These are phyloP conservation scores for Cryoendolithus antarcticus DNA, from an alignment of 2,329 filamentous ascomycete species.

Conservation along the genomic window DNA sequence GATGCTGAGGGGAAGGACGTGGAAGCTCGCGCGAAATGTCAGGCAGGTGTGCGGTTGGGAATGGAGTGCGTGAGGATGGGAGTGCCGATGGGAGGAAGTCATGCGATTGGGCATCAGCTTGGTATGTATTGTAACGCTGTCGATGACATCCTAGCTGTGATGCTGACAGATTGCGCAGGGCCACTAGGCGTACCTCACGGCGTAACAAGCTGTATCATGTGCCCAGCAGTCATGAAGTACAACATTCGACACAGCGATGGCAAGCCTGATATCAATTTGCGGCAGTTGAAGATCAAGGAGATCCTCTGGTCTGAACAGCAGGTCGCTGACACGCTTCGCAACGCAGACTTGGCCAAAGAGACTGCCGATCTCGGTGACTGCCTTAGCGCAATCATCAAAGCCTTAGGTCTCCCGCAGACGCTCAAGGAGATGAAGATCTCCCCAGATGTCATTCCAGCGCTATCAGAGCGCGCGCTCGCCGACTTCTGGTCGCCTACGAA, in stretches of 20 bases:
- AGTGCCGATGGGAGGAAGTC: constrained; percentile 28
- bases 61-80: constrained; percentile 11
- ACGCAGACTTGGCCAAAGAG: constrained; percentile 15
- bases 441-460: constrained; percentile 33
- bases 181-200: constrained; percentile 48
- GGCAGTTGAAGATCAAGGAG: constrained; percentile 30
- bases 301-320: constrained; percentile 29
- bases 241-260: constrained; percentile 26
- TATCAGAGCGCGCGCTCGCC: constrained; percentile 39
- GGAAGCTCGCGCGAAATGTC: constrained; percentile 35
- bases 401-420: constrained; percentile 42
- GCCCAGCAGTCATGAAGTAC: constrained; percentile 45
- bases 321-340: constrained; percentile 26
- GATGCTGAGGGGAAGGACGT: constrained; percentile 21
- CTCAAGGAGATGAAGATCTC: constrained; percentile 40
- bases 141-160: neutral
- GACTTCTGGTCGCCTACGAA: constrained; percentile 42
- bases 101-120: constrained; percentile 34
- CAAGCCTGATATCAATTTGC: constrained; percentile 22
- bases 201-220: constrained; percentile 45
- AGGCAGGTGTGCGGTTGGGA: constrained; percentile 37
- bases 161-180: constrained; percentile 9
- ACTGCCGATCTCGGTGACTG: constrained; percentile 38
- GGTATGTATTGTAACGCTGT: constrained; percentile 8
- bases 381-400: constrained; percentile 38